phyloP scores from a whole-genome alignment of 257 asterid genomes.

The Solanum medicagineum region DNA sequence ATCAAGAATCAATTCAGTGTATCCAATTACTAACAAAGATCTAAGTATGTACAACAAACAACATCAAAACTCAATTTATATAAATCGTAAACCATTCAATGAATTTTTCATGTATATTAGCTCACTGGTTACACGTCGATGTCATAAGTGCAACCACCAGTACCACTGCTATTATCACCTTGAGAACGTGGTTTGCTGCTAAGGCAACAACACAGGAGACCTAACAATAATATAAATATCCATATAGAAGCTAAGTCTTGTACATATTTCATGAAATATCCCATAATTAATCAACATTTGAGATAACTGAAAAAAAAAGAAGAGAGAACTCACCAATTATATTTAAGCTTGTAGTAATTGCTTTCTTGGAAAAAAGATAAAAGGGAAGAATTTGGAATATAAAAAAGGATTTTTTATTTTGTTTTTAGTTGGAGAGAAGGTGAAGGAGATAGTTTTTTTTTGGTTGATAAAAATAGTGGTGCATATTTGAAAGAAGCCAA shows the following conservation, averaged over 20 bases:
- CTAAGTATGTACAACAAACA: neutral
- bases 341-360: neutral
- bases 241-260: neutral
- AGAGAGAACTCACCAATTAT: neutral
- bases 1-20: neutral
- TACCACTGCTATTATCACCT: neutral
- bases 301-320: too few relatives aligned
- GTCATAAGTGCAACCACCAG: slow-evolving; percentile 10
- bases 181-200: slow-evolving; percentile 5
- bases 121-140: neutral
- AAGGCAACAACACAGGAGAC: slow-evolving; percentile 13
- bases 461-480: neutral
- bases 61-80: too few relatives aligned
- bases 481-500: neutral
- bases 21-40: neutral
- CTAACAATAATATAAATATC: slow-evolving; percentile 5
- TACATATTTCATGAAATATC: slow-evolving; percentile 4
- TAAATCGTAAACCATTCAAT: too few relatives aligned
- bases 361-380: neutral
- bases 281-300: neutral
- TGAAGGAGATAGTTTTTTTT: neutral
- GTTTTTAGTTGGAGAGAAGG: neutral
- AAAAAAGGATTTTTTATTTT: neutral
- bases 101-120: too few relatives aligned
- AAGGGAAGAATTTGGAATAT: neutral